A percentile compares a stretch with the other conserved stretches of the same genome.
phyloP scores from a whole-genome alignment of 495 filamentous ascomycete species.

The Podospora australis region DNA sequence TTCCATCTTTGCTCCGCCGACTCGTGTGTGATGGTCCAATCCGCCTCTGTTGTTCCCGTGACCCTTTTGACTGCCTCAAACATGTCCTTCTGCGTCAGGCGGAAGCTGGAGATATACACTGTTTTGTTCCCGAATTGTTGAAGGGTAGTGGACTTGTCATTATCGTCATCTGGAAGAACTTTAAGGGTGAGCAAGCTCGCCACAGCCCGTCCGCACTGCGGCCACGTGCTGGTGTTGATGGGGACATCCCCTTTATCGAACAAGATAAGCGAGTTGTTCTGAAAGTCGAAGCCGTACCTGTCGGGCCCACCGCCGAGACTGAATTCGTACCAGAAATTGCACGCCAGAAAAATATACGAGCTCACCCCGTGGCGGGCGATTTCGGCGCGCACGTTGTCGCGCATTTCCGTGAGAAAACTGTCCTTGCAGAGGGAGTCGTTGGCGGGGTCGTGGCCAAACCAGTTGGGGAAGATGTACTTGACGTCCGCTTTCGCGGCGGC shows the following conservation, averaged over 20 bases:
- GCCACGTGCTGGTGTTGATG: slow-evolving; percentile 36
- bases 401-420: not conserved
- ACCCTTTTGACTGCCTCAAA: slow-evolving; percentile 45
- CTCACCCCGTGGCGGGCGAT: slow-evolving; percentile 36
- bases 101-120: slow-evolving; percentile 38
- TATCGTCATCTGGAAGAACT: slow-evolving; percentile 44
- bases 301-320: slow-evolving; percentile 15
- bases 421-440: slow-evolving; percentile 26
- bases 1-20: slow-evolving; percentile 35
- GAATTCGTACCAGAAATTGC: slow-evolving; percentile 44
- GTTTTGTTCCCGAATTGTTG: slow-evolving; percentile 38
- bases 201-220: slow-evolving; percentile 36
- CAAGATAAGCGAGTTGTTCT: slow-evolving; percentile 23
- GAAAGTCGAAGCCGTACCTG: slow-evolving; percentile 30
- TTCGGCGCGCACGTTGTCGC: slow-evolving; percentile 3
- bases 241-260: slow-evolving; percentile 27
- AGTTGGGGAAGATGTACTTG: slow-evolving; percentile 56
- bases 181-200: slow-evolving; percentile 32
- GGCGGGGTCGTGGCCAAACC: slow-evolving; percentile 35
- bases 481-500: slow-evolving; percentile 59
- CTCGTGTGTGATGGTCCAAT: slow-evolving; percentile 52
- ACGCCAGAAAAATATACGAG: slow-evolving; percentile 31
- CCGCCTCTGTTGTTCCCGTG: slow-evolving; percentile 40
- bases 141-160: no score
- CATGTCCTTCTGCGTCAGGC: slow-evolving; percentile 41